These are phyloP conservation scores for Podaxis pistillaris DNA, from an alignment of 768 basidiomycete genomes.

Conservation along the genomic window DNA sequence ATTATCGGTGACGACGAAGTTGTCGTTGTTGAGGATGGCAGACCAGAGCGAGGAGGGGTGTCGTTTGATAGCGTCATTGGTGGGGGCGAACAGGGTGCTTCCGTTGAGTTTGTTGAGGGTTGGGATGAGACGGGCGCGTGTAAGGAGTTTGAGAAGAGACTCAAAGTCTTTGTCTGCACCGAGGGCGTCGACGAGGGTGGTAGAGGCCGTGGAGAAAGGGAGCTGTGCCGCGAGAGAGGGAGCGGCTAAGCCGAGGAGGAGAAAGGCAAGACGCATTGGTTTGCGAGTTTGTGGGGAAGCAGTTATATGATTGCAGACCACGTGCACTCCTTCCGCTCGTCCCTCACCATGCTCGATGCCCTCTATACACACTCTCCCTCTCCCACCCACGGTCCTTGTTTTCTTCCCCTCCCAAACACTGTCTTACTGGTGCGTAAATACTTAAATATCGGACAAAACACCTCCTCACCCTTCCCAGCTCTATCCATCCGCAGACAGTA, in stretches of 20 bases:
- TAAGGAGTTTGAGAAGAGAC: conserved; percentile 72
- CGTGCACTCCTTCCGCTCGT: conserved; percentile 2
- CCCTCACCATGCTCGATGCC: conserved; percentile 37
- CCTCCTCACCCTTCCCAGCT: conserved; percentile 41
- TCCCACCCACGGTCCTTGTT: conserved; percentile 53
- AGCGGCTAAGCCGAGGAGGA: conserved; percentile 19
- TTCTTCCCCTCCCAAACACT: conserved; percentile 53
- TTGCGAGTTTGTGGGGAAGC: not conserved
- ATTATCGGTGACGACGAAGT: conserved; percentile 61
- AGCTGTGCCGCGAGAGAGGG: conserved; percentile 28
- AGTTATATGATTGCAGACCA: conserved; percentile 1
- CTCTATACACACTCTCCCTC: conserved; percentile 41
- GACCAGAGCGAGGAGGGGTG: conserved; percentile 42
- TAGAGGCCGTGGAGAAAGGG: conserved; percentile 32
- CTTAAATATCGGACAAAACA: not conserved
- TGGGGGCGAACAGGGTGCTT: conserved; percentile 91
- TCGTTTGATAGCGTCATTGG: conserved; percentile 81
- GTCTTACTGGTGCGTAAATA: conserved; percentile 55
- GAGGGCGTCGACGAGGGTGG: conserved; percentile 79
- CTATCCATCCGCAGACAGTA: conserved; percentile 67
- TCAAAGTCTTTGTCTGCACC: conserved; percentile 73
- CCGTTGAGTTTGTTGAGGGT: conserved; percentile 84
- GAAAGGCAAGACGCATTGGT: conserved; percentile 20
- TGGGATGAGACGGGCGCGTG: conserved; percentile 85
- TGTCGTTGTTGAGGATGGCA: conserved; percentile 36